These are phyloP conservation scores for Eragrostis nindensis DNA, from an alignment of 176 grass and related monocot genomes.

Conservation along the genomic window DNA sequence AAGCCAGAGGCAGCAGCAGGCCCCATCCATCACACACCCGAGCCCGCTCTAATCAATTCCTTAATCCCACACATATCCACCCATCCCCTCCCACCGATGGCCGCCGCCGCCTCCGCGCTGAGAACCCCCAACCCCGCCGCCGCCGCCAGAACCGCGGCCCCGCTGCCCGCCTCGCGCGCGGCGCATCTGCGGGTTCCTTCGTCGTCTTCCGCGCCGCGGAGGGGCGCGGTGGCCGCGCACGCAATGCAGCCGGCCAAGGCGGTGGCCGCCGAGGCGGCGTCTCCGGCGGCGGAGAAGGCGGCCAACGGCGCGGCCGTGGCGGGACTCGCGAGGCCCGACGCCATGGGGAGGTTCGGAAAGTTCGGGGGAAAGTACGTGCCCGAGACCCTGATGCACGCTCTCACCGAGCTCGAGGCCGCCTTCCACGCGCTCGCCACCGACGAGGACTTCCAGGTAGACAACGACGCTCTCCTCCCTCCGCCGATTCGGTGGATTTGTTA, in stretches of 20 bases:
- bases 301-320: conserved; percentile 24
- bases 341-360: conserved; percentile 75
- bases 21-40: no score
- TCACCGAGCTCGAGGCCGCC: conserved; percentile 78
- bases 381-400: conserved; percentile 91
- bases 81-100: conserved; percentile 22
- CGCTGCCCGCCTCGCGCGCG: not conserved
- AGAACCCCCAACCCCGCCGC: conserved; percentile 53
- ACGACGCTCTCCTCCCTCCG: fast-evolving
- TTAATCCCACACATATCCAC: no score
- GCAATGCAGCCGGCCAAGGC: conserved; percentile 49
- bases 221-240: not conserved
- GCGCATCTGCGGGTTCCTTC: not conserved
- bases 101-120: conserved; percentile 54
- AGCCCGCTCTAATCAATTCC: no score
- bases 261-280: conserved; percentile 37
- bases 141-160: not conserved
- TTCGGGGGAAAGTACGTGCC: conserved; percentile 99
- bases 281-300: not conserved
- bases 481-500: not conserved
- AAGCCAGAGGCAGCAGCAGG: no score
- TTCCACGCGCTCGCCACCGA: conserved; percentile 75
- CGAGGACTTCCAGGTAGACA: conserved; percentile 68
- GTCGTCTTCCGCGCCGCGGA: not conserved
- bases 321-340: conserved; percentile 55